Evolutionary conservation across 2,329 filamentous ascomycete genomes (phyloP), one percentile per base, ranked within the genome.

Genomic region (Sporothrix luriei): DNA sequence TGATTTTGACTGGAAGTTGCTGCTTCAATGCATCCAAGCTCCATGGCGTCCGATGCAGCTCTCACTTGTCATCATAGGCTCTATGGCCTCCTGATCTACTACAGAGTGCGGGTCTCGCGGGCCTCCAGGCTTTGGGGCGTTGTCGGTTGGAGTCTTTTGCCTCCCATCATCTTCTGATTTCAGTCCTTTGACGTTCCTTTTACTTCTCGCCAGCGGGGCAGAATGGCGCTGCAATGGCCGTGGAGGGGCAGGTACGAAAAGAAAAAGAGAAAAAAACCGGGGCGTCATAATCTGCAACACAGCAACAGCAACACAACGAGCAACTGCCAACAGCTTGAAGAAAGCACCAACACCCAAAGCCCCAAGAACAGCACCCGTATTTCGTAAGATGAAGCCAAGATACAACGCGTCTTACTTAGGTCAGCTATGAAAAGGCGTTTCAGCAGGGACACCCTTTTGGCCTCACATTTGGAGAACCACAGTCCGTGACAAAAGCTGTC

Each of bases 131-230:
- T 33, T 33, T 14, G 21, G 40, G 19, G 21, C n/a, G 16, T 24
- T 21, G 6, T 11, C 29, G 33, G 19, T 13, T 54, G 21, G 24
- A 11, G 33, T 16, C 33, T 59, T 46, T 61, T 46, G 57, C 57
- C 57, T 62, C 57, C 33, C 21, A 62, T 46, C 38, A 13, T 62
- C 21, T n/a, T 16, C 19, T 46, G 29, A 46, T 38, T 62, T 46
- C 57, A 62, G 61, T 65, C 51, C 61, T 65, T 51, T 51, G 43
- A 51, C 43, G 43, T 65, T 65, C 61, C 61, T 65, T 65, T 33
- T 14, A 49, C 61, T 65, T 65, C 61, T 65, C 61, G 16, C 43
- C 26, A 65, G 61, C 43, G 61, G 59, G 61, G 61, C 61, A 49
- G 61, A 49, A 49, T 38, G 26, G 43, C 24, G 61, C 61, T 49